These are phyloP conservation scores for Jaltomata sinuosa DNA, from an alignment of 257 asterid species.

Conservation along the genomic window DNA sequence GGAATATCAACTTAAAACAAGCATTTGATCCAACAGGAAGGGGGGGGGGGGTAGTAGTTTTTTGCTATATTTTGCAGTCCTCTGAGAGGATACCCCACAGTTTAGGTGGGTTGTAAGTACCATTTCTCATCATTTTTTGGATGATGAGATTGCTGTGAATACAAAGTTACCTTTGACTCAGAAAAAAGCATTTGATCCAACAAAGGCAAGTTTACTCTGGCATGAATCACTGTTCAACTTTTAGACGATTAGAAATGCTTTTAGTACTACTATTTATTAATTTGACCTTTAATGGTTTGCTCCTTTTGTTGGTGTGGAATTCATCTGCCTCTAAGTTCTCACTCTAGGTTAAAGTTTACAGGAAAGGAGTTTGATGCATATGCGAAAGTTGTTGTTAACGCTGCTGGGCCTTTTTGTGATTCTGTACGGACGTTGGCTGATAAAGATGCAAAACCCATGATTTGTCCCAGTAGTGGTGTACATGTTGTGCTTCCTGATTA, in stretches of 20 bases:
- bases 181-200: not conserved
- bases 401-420: conserved; percentile 98
- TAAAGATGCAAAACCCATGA: conserved; percentile 71
- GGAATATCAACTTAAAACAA: not conserved
- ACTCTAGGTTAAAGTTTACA: conserved; percentile 36
- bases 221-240: not conserved
- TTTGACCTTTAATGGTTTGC: not conserved
- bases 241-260: not conserved
- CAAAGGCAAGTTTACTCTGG: not conserved
- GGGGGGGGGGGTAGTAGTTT: no score
- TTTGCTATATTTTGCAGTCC: no score
- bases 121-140: no score
- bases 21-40: not conserved
- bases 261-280: not conserved
- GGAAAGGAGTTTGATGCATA: conserved; percentile 89
- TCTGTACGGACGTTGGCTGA: conserved; percentile 76
- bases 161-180: no score
- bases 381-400: conserved; percentile 91
- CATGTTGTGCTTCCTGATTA: conserved; percentile 97
- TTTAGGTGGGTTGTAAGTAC: no score
- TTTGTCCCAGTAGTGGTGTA: conserved; percentile 95
- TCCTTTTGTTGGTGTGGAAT: not conserved
- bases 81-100: no score
- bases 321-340: conserved; percentile 7
- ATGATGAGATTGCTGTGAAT: no score